A percentile compares a stretch with the other conserved stretches of the same genome.
phyloP scores from a whole-genome alignment of 371 early-diverging fungal species.

The Apophysomyces variabilis region DNA sequence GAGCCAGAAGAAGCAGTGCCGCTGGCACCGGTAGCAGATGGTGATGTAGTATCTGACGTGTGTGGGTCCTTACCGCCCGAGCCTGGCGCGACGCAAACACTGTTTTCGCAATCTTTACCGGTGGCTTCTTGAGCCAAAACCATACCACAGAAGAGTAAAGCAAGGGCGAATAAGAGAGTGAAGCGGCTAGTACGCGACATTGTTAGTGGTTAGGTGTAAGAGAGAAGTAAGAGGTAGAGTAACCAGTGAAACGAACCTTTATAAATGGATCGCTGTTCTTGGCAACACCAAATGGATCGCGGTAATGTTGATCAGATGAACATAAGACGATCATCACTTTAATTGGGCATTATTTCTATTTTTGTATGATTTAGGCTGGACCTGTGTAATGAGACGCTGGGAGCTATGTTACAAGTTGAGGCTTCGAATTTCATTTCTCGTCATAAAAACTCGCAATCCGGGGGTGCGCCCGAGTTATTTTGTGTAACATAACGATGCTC shows the following conservation, averaged over 20 bases:
- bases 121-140: constrained; percentile 4
- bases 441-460: too few species aligned
- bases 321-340: neutral
- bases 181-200: neutral
- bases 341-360: constrained; percentile 6
- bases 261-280: neutral
- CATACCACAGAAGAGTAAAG: neutral
- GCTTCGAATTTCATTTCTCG: too few species aligned
- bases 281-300: neutral
- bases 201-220: neutral
- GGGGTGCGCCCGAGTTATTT: too few species aligned
- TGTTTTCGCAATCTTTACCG: neutral
- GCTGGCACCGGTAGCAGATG: neutral
- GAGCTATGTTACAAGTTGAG: too few species aligned
- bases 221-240: neutral
- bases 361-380: neutral
- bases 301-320: neutral
- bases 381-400: neutral
- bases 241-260: neutral
- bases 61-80: neutral
- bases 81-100: neutral
- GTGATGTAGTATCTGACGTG: neutral
- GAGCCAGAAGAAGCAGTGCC: neutral
- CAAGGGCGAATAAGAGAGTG: neutral
- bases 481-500: too few species aligned